Conservation (phyloP, 2,329 filamentous ascomycete species). For the Fusarium setosum region DNA sequence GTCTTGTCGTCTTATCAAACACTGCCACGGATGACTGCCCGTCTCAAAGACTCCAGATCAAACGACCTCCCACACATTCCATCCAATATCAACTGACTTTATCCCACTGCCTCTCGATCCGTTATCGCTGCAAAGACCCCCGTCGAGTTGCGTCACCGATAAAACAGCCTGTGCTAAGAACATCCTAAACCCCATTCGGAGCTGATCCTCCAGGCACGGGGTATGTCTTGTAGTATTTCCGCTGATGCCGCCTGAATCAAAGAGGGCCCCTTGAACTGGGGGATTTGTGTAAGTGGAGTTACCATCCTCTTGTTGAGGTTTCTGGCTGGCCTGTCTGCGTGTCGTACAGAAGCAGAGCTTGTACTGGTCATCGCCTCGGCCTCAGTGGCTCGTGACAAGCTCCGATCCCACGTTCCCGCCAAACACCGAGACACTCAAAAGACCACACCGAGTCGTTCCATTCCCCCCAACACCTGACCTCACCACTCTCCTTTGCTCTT, state of each 20-base stretch:
- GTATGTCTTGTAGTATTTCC: conserved; percentile 6
- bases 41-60: conserved; percentile 20
- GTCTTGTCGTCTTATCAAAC: conserved; percentile 6
- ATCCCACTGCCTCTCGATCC: conserved; percentile 8
- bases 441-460: conserved; percentile 12
- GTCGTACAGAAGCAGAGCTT: conserved; percentile 11
- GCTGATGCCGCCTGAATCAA: conserved; percentile 21
- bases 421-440: conserved; percentile 16
- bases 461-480: conserved; percentile 21
- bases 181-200: conserved; percentile 33
- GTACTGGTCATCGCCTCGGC: conserved; percentile 7
- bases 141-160: conserved; percentile 32
- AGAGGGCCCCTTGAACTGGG: not conserved
- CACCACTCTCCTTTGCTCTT: not conserved
- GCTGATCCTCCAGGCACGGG: conserved; percentile 18
- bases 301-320: conserved; percentile 9
- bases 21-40: conserved; percentile 19
- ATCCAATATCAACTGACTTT: conserved; percentile 31
- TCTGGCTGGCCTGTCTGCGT: not conserved
- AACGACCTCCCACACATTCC: conserved; percentile 12
- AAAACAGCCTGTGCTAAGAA: conserved; percentile 1
- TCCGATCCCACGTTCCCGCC: not conserved
- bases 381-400: conserved; percentile 32
- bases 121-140: conserved; percentile 4
- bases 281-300: conserved; percentile 15